Conservation (phyloP, 2,329 filamentous ascomycete species). For the Purpureocillium lavendulum region DNA sequence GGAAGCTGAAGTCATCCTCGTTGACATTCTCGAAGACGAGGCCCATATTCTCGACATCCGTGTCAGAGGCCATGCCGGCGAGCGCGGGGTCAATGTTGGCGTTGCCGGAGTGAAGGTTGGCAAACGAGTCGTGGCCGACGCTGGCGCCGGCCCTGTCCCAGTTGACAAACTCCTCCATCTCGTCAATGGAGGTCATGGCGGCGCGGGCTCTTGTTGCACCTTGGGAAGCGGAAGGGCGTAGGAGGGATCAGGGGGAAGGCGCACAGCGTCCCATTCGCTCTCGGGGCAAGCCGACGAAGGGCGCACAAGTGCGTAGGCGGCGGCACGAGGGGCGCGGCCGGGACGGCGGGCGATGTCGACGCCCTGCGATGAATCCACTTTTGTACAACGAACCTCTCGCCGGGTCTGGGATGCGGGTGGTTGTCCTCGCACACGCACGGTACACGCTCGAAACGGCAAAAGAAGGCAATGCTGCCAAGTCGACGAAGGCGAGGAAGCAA, state of each 20-base stretch:
- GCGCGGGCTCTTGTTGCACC: background rate
- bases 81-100: conserved; percentile 22
- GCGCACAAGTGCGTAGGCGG: background rate
- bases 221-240: conserved; percentile 4
- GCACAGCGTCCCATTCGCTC: conserved; percentile 6
- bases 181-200: conserved; percentile 32
- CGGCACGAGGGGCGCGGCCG: too few relatives aligned
- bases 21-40: conserved; percentile 46
- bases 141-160: conserved; percentile 45
- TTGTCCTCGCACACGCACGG: too few relatives aligned
- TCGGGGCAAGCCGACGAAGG: conserved; percentile 3
- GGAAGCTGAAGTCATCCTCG: conserved; percentile 53
- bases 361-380: background rate
- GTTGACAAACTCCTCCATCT: conserved; percentile 56
- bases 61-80: conserved; percentile 25
- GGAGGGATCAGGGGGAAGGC: conserved; percentile 6
- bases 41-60: conserved; percentile 32
- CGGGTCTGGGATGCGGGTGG: too few relatives aligned
- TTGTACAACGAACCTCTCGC: background rate
- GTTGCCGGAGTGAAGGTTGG: conserved; percentile 2
- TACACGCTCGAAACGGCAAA: background rate
- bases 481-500: background rate
- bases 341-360: background rate
- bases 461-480: background rate
- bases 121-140: conserved; percentile 21